Percentiles rank a stretch among this genome's conserved stretches.
Conservation (phyloP, 805 yeast species). For the Wickerhamomyces subpelliculosus region DNA sequence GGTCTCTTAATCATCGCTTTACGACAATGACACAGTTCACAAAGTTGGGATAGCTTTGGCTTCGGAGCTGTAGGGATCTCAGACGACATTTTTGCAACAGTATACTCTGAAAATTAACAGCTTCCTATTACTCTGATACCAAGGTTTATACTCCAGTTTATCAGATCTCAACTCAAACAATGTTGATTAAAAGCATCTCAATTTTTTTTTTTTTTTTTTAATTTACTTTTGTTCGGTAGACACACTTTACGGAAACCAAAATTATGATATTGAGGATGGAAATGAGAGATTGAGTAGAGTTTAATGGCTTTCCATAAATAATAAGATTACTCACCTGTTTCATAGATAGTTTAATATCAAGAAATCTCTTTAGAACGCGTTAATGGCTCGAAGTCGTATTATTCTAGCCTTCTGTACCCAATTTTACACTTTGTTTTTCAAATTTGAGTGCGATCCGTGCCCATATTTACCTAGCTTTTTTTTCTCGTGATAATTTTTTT, state of each 20-base stretch:
- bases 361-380: neutral
- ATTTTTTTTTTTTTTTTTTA: neutral
- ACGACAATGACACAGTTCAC: slow-evolving; percentile 78
- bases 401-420: neutral
- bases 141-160: too few species aligned
- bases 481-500: slow-evolving; percentile 2
- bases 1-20: slow-evolving; percentile 90
- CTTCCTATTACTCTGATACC: neutral
- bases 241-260: too few species aligned
- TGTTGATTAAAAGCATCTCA: neutral
- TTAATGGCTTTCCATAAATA: too few species aligned
- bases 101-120: too few species aligned
- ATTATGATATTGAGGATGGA: too few species aligned
- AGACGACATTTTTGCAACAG: too few species aligned
- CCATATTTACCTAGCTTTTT: neutral
- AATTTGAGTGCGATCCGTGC: neutral
- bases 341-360: too few species aligned
- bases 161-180: neutral
- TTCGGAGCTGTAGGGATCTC: neutral
- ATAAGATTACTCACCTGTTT: too few species aligned
- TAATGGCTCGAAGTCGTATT: neutral
- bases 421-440: slow-evolving; percentile 5
- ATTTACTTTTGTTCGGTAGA: neutral
- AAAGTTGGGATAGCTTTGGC: slow-evolving; percentile 38
- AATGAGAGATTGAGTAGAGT: too few species aligned